Evolutionary conservation across 257 asterid species (phyloP).

Genomic region (Coffea eugenioides): DNA sequence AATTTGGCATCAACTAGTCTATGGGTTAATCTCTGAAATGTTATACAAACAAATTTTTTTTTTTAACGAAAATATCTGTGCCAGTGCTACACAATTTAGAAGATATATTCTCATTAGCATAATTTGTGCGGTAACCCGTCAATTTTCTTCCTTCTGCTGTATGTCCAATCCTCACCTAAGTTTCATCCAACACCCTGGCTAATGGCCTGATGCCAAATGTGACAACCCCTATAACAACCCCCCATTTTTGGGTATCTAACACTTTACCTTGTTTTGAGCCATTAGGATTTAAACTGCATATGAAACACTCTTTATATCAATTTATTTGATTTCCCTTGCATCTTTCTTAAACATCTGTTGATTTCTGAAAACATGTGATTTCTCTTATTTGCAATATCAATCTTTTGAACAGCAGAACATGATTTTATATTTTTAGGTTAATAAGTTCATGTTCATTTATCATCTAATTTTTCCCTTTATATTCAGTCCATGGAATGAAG

Average conservation of each 20-base stretch:
- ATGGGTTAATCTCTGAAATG: neutral
- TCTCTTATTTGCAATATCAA: neutral
- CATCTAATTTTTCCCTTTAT: conserved; percentile 18
- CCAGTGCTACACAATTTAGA: neutral
- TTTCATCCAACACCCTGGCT: neutral
- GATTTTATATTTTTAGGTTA: neutral
- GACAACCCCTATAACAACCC: neutral
- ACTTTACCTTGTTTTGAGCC: neutral
- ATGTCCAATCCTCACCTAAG: neutral
- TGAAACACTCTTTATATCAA: neutral
- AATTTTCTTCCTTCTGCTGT: neutral
- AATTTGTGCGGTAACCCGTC: neutral
- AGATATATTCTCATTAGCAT: neutral
- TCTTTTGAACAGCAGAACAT: neutral
- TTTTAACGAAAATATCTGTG: neutral
- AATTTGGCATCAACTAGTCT: neutral
- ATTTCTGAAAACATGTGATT: neutral
- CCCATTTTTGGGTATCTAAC: neutral
- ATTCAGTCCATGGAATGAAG: conserved; percentile 84
- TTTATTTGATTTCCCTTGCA: no score
- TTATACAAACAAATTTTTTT: neutral
- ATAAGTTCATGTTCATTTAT: conserved; percentile 4
- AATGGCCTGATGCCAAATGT: neutral
- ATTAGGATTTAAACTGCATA: neutral
- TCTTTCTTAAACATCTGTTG: neutral